These are phyloP conservation scores for Zea luxurians DNA, from an alignment of 176 grass and related monocot species.

Conservation along the genomic window DNA sequence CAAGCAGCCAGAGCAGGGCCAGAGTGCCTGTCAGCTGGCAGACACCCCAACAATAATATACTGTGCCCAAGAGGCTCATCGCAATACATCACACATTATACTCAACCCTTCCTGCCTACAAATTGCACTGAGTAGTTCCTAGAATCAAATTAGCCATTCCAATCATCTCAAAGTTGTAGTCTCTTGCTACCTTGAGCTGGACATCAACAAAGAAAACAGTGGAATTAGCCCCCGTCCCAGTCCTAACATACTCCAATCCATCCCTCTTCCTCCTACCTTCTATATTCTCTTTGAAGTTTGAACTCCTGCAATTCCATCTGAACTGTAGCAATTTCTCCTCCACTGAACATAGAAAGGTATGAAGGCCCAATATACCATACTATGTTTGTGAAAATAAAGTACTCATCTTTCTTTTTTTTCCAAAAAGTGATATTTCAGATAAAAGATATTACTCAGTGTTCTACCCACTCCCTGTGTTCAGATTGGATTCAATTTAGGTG, in stretches of 20 bases:
- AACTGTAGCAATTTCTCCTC: not conserved
- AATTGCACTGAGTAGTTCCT: not conserved
- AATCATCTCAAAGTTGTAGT: constrained; percentile 10
- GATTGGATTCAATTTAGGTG: not conserved
- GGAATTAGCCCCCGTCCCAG: not conserved
- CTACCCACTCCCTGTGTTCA: not conserved
- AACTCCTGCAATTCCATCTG: not conserved
- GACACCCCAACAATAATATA: too few relatives aligned
- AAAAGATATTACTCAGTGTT: too few relatives aligned
- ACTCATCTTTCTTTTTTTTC: not conserved
- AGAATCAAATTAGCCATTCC: not conserved
- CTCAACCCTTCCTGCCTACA: not conserved
- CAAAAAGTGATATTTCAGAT: not conserved
- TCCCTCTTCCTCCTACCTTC: not conserved
- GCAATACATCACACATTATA: not conserved
- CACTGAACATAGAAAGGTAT: not conserved
- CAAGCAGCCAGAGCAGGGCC: too few relatives aligned
- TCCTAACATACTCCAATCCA: not conserved
- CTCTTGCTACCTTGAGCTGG: not conserved
- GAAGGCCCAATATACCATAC: not conserved
- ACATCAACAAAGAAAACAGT: not conserved
- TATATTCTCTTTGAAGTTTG: constrained; percentile 1
- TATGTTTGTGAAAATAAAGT: not conserved
- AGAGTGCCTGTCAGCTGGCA: too few relatives aligned
- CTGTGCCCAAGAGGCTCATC: not conserved